Base-by-base conservation (phyloP, 768 basidiomycete genomes). In the Rhodotorula sphaerocarpa region DNA sequence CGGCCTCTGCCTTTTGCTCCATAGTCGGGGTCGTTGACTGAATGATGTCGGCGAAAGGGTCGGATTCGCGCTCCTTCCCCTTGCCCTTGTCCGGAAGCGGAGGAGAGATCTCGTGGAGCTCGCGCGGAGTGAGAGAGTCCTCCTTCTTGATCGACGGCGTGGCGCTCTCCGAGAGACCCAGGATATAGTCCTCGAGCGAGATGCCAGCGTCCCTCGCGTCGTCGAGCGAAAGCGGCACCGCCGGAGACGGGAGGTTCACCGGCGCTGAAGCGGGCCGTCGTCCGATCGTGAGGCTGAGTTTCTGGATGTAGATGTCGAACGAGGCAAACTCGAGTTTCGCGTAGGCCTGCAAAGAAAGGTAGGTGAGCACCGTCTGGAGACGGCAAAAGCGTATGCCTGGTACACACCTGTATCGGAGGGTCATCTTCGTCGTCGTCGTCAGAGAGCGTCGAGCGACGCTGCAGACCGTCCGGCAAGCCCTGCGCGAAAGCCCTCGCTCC, bases 231-330 rank as follows among this genome's bases (percentile, higher is more conserved):
- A 34, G 45, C 15, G 47, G 23, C 12, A 12, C 52, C 15, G n/a
- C 5, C 11, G 45, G 10, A 18, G 34, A 28, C 45, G 14, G 50
- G 9, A 10, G 54, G 54, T 31, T n/a, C 11, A 18, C 23, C 1
- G 28, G 21, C 16, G 53, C 30, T 2, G 54, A 27, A 1, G 66
- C 66, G 1, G 87, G 89, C 67, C 90, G 82, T 46, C 95, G 83
- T 45, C 95, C 95, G 75, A 99, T 92, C 61, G 90, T 90, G 70
- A 95, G 87, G 44, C 83, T 84, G 67, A 95, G 85, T 27, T 90
- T 96, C 78, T 95, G 88, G 59, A 99, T 87, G 79, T 92, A 99
- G 78, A 95, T 97, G 58, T 89, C 89, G 78, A 91, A 92, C 75
- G 85, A 83, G 36, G 88, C 88, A 74, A 95, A 95, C 75, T 90